phyloP scores from a whole-genome alignment of 768 basidiomycete genomes.

The Tricholoma flavovirens region DNA sequence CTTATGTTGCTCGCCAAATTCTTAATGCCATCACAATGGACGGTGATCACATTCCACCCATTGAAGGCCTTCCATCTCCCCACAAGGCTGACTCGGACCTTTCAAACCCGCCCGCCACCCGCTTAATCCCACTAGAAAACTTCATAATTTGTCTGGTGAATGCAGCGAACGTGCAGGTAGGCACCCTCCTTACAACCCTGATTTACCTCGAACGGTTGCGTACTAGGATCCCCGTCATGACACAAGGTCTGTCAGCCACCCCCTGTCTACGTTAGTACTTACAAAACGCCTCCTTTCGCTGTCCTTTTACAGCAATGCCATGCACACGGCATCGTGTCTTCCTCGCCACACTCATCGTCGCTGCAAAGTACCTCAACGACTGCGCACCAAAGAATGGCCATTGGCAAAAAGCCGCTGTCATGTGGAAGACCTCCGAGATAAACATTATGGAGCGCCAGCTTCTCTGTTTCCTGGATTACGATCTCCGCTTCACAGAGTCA shows the following conservation, averaged over 20 bases:
- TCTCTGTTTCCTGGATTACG: constrained; percentile 85
- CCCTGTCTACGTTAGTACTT: constrained; percentile 3
- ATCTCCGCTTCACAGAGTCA: constrained; percentile 82
- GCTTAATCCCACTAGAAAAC: constrained; percentile 61
- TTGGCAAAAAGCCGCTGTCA: constrained; percentile 74
- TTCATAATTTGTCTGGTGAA: constrained; percentile 82
- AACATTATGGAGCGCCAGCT: constrained; percentile 98
- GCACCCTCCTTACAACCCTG: constrained; percentile 86
- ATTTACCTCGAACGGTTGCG: constrained; percentile 88
- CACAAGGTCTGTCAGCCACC: constrained; percentile 60
- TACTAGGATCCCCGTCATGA: constrained; percentile 70
- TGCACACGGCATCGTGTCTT: constrained; percentile 96
- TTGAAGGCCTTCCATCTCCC: constrained; percentile 50
- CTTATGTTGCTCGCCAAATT: constrained; percentile 76
- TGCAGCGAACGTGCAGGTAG: constrained; percentile 82
- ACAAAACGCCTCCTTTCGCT: not conserved
- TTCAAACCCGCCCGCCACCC: constrained; percentile 23
- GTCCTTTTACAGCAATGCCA: constrained; percentile 54
- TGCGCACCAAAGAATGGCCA: constrained; percentile 93
- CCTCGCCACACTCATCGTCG: constrained; percentile 90
- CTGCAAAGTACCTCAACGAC: constrained; percentile 96
- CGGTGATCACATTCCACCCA: constrained; percentile 36
- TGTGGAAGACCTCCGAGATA: constrained; percentile 76
- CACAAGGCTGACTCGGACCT: constrained; percentile 40
- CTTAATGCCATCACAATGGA: constrained; percentile 70